phyloP scores from a whole-genome alignment of 139 green algal genomes.

The Eudorina sp. region DNA sequence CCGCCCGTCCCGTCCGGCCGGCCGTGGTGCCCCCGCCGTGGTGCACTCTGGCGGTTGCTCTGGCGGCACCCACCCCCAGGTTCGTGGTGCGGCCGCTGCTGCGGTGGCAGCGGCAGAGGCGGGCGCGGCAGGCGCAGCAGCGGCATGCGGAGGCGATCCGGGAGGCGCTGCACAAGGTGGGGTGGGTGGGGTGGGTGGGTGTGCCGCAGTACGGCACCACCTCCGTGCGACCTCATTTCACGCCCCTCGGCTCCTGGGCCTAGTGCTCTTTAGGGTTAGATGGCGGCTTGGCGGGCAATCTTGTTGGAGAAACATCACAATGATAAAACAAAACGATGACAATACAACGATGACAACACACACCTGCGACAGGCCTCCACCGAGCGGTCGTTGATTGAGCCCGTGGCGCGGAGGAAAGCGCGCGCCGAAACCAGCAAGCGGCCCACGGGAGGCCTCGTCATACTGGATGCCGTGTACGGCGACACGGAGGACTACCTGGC shows the following conservation, averaged over 20 bases:
- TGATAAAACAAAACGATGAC: too few relatives aligned
- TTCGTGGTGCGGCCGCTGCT: slow-evolving; percentile 57
- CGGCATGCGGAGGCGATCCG: slow-evolving; percentile 51
- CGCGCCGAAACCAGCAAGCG: slow-evolving; percentile 47
- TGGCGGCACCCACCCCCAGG: slow-evolving; percentile 8
- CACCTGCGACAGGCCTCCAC: slow-evolving; percentile 45
- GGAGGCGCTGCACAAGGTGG: slow-evolving; percentile 8
- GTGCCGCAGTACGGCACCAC: background rate
- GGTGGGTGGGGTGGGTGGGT: background rate
- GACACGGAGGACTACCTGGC: slow-evolving; percentile 45
- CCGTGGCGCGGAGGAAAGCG: slow-evolving; percentile 57
- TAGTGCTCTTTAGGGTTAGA: too few relatives aligned
- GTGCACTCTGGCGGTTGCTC: too few relatives aligned
- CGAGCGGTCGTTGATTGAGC: slow-evolving; percentile 55
- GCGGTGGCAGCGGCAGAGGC: slow-evolving; percentile 40
- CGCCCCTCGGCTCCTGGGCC: too few relatives aligned
- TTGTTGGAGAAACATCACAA: too few relatives aligned
- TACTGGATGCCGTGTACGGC: slow-evolving; percentile 70
- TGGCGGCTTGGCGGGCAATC: too few relatives aligned
- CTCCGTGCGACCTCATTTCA: background rate
- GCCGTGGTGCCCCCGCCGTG: too few relatives aligned
- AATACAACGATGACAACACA: too few relatives aligned
- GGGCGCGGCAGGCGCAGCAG: slow-evolving; percentile 8
- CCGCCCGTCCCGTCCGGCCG: too few relatives aligned
- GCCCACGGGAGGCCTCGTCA: slow-evolving; percentile 52